phyloP scores from a whole-genome alignment of 805 yeast species.

The Candida montana region DNA sequence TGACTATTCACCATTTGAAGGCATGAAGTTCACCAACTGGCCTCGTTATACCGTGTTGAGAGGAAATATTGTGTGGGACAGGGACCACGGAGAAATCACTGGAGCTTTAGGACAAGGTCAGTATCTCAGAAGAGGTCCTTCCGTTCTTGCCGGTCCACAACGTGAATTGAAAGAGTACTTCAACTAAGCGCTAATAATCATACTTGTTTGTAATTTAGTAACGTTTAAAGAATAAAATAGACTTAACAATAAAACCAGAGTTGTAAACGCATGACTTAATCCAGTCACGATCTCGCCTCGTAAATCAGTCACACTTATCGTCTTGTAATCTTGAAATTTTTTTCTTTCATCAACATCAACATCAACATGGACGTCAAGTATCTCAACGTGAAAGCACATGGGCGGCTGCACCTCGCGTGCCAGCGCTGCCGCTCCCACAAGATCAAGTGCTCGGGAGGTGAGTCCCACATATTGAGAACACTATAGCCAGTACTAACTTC shows the following conservation, averaged over 20 bases:
- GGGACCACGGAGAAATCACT: conserved; percentile 20
- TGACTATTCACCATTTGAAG: conserved; percentile 37
- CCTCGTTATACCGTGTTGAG: conserved; percentile 39
- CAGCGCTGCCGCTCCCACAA: conserved; percentile 20
- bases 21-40: conserved; percentile 38
- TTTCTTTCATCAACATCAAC: not conserved
- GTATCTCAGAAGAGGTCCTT: conserved; percentile 25
- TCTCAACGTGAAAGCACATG: conserved; percentile 17
- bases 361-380: conserved; percentile 7
- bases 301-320: too few relatives aligned
- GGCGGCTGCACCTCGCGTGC: conserved; percentile 20
- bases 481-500: not conserved
- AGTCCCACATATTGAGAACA: conserved; percentile 1
- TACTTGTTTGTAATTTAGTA: too few relatives aligned
- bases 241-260: too few relatives aligned
- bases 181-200: not conserved
- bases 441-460: conserved; percentile 22
- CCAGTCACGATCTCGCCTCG: too few relatives aligned
- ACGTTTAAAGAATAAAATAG: too few relatives aligned
- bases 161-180: conserved; percentile 21
- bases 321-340: too few relatives aligned
- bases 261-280: too few relatives aligned
- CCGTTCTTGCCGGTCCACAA: conserved; percentile 20
- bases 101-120: conserved; percentile 20
- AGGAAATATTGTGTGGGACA: conserved; percentile 31